Evolutionary conservation across 345 rosid species (phyloP).

Genomic region (Gossypium longicalyx): DNA sequence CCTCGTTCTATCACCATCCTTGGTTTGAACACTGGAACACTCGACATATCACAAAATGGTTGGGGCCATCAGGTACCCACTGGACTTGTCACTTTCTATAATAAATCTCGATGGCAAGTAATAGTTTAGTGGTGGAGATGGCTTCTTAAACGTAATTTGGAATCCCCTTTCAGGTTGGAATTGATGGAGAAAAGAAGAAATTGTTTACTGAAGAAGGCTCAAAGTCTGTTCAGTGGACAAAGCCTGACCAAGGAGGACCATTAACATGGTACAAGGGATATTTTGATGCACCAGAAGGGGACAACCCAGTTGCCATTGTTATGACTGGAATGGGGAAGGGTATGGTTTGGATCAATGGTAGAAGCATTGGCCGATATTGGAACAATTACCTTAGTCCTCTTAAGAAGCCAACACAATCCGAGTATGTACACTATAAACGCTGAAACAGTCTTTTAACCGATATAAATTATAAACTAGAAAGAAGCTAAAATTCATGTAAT

Average conservation of each 20-base stretch:
- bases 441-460: not conserved
- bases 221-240: constrained; percentile 44
- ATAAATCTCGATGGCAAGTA: not conserved
- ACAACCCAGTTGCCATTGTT: constrained; percentile 45
- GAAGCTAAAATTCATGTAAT: not conserved
- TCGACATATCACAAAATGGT: constrained; percentile 50
- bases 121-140: not conserved
- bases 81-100: not conserved
- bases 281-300: constrained; percentile 69
- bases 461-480: not conserved
- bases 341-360: constrained; percentile 82
- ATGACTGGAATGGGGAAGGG: constrained; percentile 75
- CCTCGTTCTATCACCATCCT: constrained; percentile 56
- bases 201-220: constrained; percentile 49
- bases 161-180: constrained; percentile 41
- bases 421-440: constrained; percentile 22
- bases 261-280: constrained; percentile 76
- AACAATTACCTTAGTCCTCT: constrained; percentile 64
- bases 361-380: constrained; percentile 84
- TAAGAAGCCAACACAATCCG: constrained; percentile 58
- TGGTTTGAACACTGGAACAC: constrained; percentile 76
- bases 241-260: constrained; percentile 28
- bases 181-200: constrained; percentile 49
- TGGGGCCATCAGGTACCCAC: constrained; percentile 72
- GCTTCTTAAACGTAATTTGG: not conserved